Evolutionary conservation across 208 protist species (phyloP).

Genomic region (Leishmania major): DNA sequence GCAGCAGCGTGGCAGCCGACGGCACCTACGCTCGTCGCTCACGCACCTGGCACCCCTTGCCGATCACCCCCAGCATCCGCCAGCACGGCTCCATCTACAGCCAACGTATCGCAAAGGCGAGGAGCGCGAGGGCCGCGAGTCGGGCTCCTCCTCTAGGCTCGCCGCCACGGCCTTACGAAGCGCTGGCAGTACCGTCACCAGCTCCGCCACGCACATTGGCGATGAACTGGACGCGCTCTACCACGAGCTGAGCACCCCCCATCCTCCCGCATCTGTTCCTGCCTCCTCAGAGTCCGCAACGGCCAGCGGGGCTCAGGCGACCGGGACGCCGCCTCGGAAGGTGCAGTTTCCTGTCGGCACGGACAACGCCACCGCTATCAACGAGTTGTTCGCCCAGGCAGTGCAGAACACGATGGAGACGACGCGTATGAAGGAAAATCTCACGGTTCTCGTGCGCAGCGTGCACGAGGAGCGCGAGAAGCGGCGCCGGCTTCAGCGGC

Average conservation of each 20-base stretch:
- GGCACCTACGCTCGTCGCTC: background rate
- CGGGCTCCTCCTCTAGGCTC: background rate
- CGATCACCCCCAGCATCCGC: background rate
- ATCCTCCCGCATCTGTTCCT: background rate
- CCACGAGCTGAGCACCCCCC: background rate
- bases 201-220: background rate
- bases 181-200: background rate
- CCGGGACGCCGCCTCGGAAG: background rate
- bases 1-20: slow-evolving; percentile 1
- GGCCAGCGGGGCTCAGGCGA: background rate
- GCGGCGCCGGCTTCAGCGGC: slow-evolving; percentile 8
- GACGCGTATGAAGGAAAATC: background rate
- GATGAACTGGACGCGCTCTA: slow-evolving; percentile 7
- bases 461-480: slow-evolving; percentile 13
- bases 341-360: background rate
- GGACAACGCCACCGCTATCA: background rate
- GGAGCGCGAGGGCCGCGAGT: background rate
- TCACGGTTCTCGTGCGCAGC: background rate
- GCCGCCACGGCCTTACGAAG: background rate
- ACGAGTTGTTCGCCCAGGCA: slow-evolving; percentile 18
- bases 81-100: background rate
- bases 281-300: background rate
- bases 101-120: background rate
- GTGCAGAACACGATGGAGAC: background rate
- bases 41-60: background rate